These are phyloP conservation scores for Flaveria bidentis DNA, from an alignment of 129 eudicot genomes.

Conservation along the genomic window DNA sequence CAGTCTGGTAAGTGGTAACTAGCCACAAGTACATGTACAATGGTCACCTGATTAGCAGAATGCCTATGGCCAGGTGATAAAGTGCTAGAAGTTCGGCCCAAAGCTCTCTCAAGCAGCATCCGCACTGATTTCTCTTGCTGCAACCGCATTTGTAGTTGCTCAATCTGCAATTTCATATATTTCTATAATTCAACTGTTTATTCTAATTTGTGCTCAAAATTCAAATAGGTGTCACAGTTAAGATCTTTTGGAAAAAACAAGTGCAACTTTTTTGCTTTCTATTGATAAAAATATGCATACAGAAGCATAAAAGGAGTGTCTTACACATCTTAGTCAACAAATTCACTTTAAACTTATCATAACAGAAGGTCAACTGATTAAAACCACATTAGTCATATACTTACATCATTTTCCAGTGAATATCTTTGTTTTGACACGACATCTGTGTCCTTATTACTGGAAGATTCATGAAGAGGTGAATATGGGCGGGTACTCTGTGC, in stretches of 20 bases:
- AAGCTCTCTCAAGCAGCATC: slow-evolving; percentile 75
- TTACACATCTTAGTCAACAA: slow-evolving; percentile 14
- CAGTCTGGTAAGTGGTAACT: neutral
- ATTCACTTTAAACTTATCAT: slow-evolving; percentile 5
- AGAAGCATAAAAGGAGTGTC: slow-evolving; percentile 14
- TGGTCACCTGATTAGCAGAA: slow-evolving; percentile 62
- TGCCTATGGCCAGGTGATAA: slow-evolving; percentile 92
- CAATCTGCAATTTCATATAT: slow-evolving; percentile 56
- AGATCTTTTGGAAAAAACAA: neutral
- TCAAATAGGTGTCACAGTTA: neutral
- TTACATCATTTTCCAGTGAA: slow-evolving; percentile 84
- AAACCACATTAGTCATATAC: slow-evolving; percentile 32
- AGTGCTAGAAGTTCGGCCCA: slow-evolving; percentile 88
- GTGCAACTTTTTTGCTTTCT: slow-evolving; percentile 1
- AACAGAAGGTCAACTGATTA: slow-evolving; percentile 6
- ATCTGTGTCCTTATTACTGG: slow-evolving; percentile 36
- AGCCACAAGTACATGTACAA: neutral
- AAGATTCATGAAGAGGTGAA: slow-evolving; percentile 44
- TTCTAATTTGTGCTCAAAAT: neutral
- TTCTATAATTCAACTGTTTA: slow-evolving; percentile 16
- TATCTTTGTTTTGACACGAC: slow-evolving; percentile 49
- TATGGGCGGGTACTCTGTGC: slow-evolving; percentile 39
- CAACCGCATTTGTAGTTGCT: slow-evolving; percentile 67
- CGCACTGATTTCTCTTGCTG: slow-evolving; percentile 90
- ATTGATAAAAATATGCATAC: neutral